Conservation (phyloP, 2,329 filamentous ascomycete species). For the Madurella mycetomatis region DNA sequence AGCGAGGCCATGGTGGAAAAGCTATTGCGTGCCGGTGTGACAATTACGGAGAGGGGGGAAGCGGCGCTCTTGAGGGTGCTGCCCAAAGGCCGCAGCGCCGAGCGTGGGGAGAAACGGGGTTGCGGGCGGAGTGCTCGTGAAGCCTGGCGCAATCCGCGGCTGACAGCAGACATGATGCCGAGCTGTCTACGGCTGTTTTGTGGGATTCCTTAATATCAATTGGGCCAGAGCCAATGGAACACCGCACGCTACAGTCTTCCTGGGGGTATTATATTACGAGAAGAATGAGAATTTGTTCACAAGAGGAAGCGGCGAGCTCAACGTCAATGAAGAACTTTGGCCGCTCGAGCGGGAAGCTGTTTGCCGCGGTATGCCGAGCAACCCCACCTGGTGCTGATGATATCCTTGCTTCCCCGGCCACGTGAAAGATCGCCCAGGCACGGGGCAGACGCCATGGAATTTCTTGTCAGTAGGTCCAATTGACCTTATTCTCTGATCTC, state of each 20-base stretch:
- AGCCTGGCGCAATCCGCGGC: slow-evolving; percentile 50
- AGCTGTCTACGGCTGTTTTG: slow-evolving; percentile 9
- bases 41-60: slow-evolving; percentile 29
- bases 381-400: background rate
- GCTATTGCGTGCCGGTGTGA: slow-evolving; percentile 25
- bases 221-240: slow-evolving; percentile 14
- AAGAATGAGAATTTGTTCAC: slow-evolving; percentile 1
- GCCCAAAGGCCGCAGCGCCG: slow-evolving; percentile 35
- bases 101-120: slow-evolving; percentile 35
- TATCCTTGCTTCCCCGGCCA: slow-evolving; percentile 1
- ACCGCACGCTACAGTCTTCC: slow-evolving; percentile 1
- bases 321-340: slow-evolving; percentile 10
- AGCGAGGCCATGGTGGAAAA: slow-evolving; percentile 49
- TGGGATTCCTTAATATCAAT: slow-evolving; percentile 20
- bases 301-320: background rate
- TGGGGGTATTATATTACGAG: slow-evolving; percentile 1
- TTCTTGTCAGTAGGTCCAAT: too few relatives aligned
- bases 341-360: slow-evolving; percentile 17
- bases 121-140: slow-evolving; percentile 51
- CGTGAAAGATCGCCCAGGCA: too few relatives aligned
- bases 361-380: slow-evolving; percentile 26
- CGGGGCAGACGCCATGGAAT: too few relatives aligned
- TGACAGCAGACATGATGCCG: slow-evolving; percentile 48
- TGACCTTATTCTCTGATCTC: too few relatives aligned
- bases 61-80: slow-evolving; percentile 32